Base-by-base conservation (phyloP, 192 early-diverging fungal species). In the Globomyces pollinis-pini region DNA sequence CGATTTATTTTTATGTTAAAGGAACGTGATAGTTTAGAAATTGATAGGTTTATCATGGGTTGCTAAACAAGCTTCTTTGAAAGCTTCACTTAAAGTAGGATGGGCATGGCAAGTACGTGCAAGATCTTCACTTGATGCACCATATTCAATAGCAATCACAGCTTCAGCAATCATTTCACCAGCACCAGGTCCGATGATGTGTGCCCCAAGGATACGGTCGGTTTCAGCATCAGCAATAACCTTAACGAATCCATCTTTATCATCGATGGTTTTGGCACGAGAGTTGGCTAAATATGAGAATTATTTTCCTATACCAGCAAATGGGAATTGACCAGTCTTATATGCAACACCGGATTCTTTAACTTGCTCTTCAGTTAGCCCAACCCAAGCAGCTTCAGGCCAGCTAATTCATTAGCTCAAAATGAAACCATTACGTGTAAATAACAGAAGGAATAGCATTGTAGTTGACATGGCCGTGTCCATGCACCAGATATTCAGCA, bases 91-190 rank as follows among this genome's bases (percentile, higher is more conserved):
- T 52, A 98, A 78, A 42, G 95, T 98, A 57, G 92, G 93, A 70
- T 98, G 93, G 33, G 93, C 95, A 71, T 98, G 92, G 76, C 88
- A 93, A 35, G 93, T 96, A 60, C 95, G 87, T 21, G 91, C 95
- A 76, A 98, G 86, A 71, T 98, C 95, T 77, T 98, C 95, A 53
- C 86, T 84, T 41, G 90, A 92, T n/a, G 92, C 95, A 61, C 92
- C 92, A 70, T 98, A 98, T 73, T 98, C 95, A 78, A 98, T 87
- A 52, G 93, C 96, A 39, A 98, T 75, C 44, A 88, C 91, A 55
- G 90, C 93, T 79, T 98, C 96, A 57, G 90, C 91, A 70, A 98
- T 95, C 93, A 98, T 93, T 74, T 98, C 96, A 68, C 96, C 96
- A 57, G 96, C 96, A 73, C 91, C 76, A 51, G 92, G 89, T 39